These are phyloP conservation scores for bread wheat (Triticum aestivum) DNA, from an alignment of 176 grass and related monocot genomes.

Conservation along the genomic window IWGSC_CS_RefSeq_v2.1 NC_057797.1:465602758-465603257, in stretches of 20 bases:
- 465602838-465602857: too few relatives aligned
- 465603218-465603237: background rate
- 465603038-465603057: background rate
- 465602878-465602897: too few relatives aligned
- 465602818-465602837: background rate
- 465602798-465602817: background rate
- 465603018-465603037: background rate
- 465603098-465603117: background rate
- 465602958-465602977: background rate
- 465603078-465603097: background rate
- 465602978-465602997: background rate
- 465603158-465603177: background rate
- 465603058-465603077: background rate
- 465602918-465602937: too few relatives aligned
- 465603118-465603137: background rate
- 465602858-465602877: too few relatives aligned
- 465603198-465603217: background rate
- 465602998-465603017: constrained; percentile 5
- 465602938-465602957: background rate
- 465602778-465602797: background rate
- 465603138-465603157: background rate
- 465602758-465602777: background rate
- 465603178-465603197: background rate
- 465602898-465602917: too few relatives aligned
- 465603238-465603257: background rate